Conservation (phyloP, 352 stramenopile genomes). For the Pythium volutum region DNA sequence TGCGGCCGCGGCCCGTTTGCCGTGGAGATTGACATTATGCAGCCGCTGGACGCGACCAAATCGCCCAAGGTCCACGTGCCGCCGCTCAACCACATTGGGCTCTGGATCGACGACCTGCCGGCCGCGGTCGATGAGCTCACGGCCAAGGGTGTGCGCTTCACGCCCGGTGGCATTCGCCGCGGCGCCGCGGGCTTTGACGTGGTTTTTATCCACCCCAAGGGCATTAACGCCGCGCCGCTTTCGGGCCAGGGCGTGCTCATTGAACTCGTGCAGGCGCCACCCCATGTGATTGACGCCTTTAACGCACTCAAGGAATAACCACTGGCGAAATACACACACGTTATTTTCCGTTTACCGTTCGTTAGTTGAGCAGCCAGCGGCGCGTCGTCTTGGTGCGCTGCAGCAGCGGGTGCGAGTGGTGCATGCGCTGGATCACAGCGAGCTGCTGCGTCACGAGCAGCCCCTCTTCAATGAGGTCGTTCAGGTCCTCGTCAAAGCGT, state of each 20-base stretch:
- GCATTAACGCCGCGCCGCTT: constrained; percentile 90
- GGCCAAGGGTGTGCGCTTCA: constrained; percentile 93
- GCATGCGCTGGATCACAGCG: constrained; percentile 86
- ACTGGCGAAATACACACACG: too few relatives aligned
- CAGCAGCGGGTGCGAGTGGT: constrained; percentile 80
- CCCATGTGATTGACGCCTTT: constrained; percentile 88
- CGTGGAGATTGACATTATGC: constrained; percentile 99
- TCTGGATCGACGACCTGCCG: constrained; percentile 97
- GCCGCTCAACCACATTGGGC: constrained; percentile 97
- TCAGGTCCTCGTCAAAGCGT: constrained; percentile 80
- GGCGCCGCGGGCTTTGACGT: constrained; percentile 97
- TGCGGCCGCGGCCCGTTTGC: constrained; percentile 89
- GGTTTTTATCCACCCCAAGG: constrained; percentile 98
- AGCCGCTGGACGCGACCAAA: constrained; percentile 93
- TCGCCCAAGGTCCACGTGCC: constrained; percentile 94
- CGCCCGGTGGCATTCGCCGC: constrained; percentile 95
- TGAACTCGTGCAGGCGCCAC: constrained; percentile 95
- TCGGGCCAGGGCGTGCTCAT: constrained; percentile 95
- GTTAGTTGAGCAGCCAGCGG: constrained; percentile 54
- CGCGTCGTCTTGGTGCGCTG: constrained; percentile 49
- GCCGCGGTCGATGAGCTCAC: constrained; percentile 91
- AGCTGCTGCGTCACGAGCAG: constrained; percentile 77
- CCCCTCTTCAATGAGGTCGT: constrained; percentile 75
- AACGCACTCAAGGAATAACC: constrained; percentile 43
- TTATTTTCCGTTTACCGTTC: neutral